Evolutionary conservation across 768 basidiomycete species (phyloP), one percentile per base, ranked within the genome.

Genomic region (Candolleomyces aberdarensis): DNA sequence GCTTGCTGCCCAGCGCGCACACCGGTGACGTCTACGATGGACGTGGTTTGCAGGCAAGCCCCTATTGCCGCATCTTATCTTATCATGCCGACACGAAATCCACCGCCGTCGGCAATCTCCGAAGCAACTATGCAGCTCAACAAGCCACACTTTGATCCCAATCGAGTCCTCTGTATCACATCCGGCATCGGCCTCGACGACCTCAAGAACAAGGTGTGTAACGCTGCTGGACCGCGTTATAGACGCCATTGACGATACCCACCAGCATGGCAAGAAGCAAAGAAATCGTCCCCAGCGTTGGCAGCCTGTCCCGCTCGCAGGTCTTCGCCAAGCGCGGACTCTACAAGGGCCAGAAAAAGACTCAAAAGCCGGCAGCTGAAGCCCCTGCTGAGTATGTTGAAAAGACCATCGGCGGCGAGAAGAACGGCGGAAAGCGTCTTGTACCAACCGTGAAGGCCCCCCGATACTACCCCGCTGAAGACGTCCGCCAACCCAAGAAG

Each of bases 401-500:
- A 81, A 92, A 92, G 70, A 79, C 85, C 65, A 80, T 98, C 65
- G 90, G 91, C 63, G 95, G 96, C 64, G 87, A 85, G 69, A 95
- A 93, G 81, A 98, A 98, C 77, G 91, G 94, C 65, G 80, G 84
- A 70, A 92, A 87, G 71, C 93, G 96, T 76, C 80, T 91, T 62
- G 85, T 97, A 63, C 94, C 96, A 61, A 88, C 87, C 63, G 72
- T 80, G 69, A 94, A 94, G 77, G 92, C 93, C 64, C 83, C 92
- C 56, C 89, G 89, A 68, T 96, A 87, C 85, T 97, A 97, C 80
- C 92, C 94, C 59, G 93, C 94, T 64, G 96, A 98, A 74, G 95
- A 98, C 75, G 89, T 96, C 65, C 87, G 84, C 71, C 82, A 85
- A 72, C 92, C 92, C 73, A 96, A 96, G 85, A 89, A 91, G 79